These are phyloP conservation scores for Nyctanthes arbortristis DNA, from an alignment of 257 asterid genomes.

Conservation along the genomic window DNA sequence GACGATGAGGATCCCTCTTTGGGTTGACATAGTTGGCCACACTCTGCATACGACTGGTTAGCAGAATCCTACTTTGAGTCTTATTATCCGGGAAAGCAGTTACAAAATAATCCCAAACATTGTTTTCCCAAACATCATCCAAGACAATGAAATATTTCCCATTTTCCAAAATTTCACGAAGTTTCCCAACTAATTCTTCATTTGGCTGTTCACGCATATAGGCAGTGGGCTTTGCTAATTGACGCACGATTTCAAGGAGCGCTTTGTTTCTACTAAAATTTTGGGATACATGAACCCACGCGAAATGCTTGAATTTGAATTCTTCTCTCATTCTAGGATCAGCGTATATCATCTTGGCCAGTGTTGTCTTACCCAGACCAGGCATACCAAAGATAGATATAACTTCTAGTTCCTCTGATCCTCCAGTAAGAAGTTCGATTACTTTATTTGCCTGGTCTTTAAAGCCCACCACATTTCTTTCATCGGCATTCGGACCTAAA, in stretches of 20 bases:
- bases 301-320: slow-evolving; percentile 49
- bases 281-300: slow-evolving; percentile 58
- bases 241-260: slow-evolving; percentile 41
- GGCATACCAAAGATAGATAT: slow-evolving; percentile 54
- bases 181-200: slow-evolving; percentile 35
- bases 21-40: slow-evolving; percentile 49
- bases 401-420: slow-evolving; percentile 45
- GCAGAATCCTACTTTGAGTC: slow-evolving; percentile 46
- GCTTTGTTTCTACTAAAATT: slow-evolving; percentile 49
- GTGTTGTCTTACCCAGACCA: slow-evolving; percentile 67
- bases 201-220: slow-evolving; percentile 38
- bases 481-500: slow-evolving; percentile 50
- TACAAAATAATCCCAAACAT: slow-evolving; percentile 54
- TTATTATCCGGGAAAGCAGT: slow-evolving; percentile 46
- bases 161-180: slow-evolving; percentile 30
- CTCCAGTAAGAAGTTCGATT: slow-evolving; percentile 34
- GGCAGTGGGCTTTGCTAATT: slow-evolving; percentile 32
- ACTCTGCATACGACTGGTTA: slow-evolving; percentile 44
- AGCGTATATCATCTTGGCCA: slow-evolving; percentile 53
- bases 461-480: slow-evolving; percentile 53
- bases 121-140: slow-evolving; percentile 60
- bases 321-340: slow-evolving; percentile 39
- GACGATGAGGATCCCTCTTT: slow-evolving; percentile 33
- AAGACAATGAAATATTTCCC: slow-evolving; percentile 51
- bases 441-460: slow-evolving; percentile 50